Conservation (phyloP, 164 flowering plant genomes). For the Tetracentron sinense region DNA sequence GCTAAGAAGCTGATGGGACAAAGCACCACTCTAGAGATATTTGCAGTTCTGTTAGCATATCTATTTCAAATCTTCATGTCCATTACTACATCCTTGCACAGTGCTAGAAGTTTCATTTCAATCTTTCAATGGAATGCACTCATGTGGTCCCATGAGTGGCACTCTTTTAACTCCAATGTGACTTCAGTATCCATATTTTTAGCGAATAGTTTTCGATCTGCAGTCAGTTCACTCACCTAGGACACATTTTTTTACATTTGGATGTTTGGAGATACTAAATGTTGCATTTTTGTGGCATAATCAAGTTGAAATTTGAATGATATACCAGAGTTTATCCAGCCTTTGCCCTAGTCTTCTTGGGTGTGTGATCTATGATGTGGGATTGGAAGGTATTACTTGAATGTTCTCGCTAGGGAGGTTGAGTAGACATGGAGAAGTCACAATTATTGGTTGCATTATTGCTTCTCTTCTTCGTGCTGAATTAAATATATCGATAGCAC, state of each 20-base stretch:
- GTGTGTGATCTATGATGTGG: neutral
- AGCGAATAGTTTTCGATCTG: neutral
- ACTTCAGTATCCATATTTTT: neutral
- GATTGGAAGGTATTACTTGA: no score
- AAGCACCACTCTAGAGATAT: neutral
- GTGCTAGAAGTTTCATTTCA: neutral
- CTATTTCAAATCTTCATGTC: neutral
- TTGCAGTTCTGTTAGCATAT: neutral
- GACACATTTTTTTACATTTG: neutral
- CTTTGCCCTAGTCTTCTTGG: neutral
- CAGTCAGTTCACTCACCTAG: neutral
- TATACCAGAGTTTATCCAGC: neutral
- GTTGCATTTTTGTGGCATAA: no score
- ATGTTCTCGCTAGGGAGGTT: neutral
- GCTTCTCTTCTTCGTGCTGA: no score
- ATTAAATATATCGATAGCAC: no score
- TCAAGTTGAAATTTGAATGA: neutral
- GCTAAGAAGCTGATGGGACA: neutral
- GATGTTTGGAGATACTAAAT: neutral
- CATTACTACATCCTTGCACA: neutral
- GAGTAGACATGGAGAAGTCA: neutral
- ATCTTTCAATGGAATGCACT: neutral
- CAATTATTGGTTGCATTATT: no score
- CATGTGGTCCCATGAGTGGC: neutral
- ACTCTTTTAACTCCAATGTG: neutral